Percentiles rank a stretch among this genome's conserved stretches.
Conservation (phyloP, 202 grass and related monocot genomes). For the Carex arenaria region DNA sequence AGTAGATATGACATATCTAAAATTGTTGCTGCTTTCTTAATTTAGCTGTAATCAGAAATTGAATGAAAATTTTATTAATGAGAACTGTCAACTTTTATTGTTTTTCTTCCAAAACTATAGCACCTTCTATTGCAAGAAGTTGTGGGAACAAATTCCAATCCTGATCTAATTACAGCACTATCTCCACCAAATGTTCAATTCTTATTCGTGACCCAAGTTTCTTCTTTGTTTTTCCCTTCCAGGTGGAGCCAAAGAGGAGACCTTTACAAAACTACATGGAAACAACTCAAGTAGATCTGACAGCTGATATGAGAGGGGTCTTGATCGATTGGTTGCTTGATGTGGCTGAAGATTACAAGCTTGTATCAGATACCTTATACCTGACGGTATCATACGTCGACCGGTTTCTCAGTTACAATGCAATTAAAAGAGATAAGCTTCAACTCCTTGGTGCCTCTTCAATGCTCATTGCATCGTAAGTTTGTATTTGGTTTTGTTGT, state of each 20-base stretch:
- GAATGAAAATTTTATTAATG: no score
- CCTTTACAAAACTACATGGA: background rate
- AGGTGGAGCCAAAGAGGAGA: background rate
- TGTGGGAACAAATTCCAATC: no score
- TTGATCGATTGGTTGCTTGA: conserved; percentile 4
- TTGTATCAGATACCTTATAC: conserved; percentile 61
- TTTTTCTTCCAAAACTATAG: no score
- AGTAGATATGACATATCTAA: no score
- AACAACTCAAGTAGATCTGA: no score
- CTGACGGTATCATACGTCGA: conserved; percentile 65
- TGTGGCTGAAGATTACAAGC: conserved; percentile 60
- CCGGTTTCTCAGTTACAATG: conserved; percentile 53
- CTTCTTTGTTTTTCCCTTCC: background rate
- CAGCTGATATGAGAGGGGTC: background rate
- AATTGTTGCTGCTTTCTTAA: no score
- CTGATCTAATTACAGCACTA: no score
- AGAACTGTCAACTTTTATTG: no score
- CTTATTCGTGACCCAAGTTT: background rate
- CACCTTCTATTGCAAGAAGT: no score
- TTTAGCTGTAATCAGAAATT: no score
- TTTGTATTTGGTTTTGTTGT: background rate
- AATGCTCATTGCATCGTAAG: conserved; percentile 73
- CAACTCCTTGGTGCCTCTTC: conserved; percentile 66
- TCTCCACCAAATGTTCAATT: background rate
- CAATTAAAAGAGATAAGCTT: conserved; percentile 41